A percentile compares a stretch with the other conserved stretches of the same genome.
Conservation (phyloP, 2,329 filamentous ascomycete species). For the Calonectria hawksworthii region DNA sequence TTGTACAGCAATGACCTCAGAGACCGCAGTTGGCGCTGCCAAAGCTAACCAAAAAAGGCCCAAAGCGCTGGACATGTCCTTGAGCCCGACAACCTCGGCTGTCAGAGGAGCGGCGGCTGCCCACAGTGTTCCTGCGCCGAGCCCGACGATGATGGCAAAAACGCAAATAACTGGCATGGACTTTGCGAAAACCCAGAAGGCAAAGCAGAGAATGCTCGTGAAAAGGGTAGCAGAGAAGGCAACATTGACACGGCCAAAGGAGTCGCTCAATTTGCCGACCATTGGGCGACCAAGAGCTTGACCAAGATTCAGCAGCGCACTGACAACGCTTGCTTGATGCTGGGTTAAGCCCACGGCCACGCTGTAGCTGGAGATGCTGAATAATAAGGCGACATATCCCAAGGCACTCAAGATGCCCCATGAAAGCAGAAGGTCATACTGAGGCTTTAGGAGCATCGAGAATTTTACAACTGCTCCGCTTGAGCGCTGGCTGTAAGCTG, state of each 20-base stretch:
- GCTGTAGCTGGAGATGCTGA: conserved; percentile 74
- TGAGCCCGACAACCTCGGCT: conserved; percentile 22
- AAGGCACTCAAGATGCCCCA: conserved; percentile 74
- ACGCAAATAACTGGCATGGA: conserved; percentile 70
- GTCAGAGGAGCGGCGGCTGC: conserved; percentile 15
- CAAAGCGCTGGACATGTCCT: conserved; percentile 9
- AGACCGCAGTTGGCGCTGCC: conserved; percentile 15
- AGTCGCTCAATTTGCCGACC: conserved; percentile 74
- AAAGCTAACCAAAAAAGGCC: conserved; percentile 17
- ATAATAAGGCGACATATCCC: conserved; percentile 75
- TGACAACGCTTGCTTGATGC: conserved; percentile 70
- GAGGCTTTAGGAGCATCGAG: conserved; percentile 55
- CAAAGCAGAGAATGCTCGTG: conserved; percentile 64
- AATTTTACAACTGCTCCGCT: conserved; percentile 38
- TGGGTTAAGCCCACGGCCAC: conserved; percentile 69
- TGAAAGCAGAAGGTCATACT: conserved; percentile 68
- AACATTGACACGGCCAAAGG: conserved; percentile 73
- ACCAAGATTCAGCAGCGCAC: conserved; percentile 74
- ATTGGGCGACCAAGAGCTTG: conserved; percentile 71
- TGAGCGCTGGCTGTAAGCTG: not conserved
- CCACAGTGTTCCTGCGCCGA: conserved; percentile 55
- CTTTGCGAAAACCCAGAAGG: conserved; percentile 73
- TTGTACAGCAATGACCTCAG: conserved; percentile 21
- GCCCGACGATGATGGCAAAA: conserved; percentile 71
- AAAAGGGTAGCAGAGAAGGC: conserved; percentile 63